Conservation (phyloP, 2,329 filamentous ascomycete genomes). For the Venturia carpophila region DNA sequence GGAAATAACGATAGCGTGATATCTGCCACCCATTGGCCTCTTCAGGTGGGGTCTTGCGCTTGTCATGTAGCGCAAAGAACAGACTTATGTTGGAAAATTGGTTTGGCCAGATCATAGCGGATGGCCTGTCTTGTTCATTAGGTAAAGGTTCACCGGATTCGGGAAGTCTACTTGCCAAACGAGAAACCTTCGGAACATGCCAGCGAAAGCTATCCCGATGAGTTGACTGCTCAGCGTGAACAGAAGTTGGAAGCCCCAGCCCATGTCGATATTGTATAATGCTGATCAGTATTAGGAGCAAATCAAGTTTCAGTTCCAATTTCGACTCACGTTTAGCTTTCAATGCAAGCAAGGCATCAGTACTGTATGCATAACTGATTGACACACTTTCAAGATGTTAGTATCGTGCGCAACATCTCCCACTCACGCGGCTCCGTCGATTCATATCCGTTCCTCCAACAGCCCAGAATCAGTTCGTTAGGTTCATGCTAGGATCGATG, state of each 20-base stretch:
- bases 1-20: constrained; percentile 58
- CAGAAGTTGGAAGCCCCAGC: constrained; percentile 41
- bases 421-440: neutral
- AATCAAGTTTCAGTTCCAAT: neutral
- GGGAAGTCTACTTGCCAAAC: constrained; percentile 42
- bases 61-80: constrained; percentile 61
- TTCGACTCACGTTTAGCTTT: constrained; percentile 34
- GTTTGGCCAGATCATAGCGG: constrained; percentile 67
- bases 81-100: constrained; percentile 59
- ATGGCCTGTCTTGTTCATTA: constrained; percentile 33
- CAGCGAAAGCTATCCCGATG: constrained; percentile 32
- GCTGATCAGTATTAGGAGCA: constrained; percentile 31
- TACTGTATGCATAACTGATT: constrained; percentile 44
- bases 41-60: constrained; percentile 45
- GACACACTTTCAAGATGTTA: constrained; percentile 52
- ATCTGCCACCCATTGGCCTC: constrained; percentile 57
- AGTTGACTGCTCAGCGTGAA: constrained; percentile 62
- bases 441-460: too few relatives aligned
- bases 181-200: constrained; percentile 26
- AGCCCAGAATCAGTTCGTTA: too few relatives aligned
- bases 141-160: neutral
- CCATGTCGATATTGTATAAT: constrained; percentile 57
- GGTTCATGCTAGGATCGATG: too few relatives aligned
- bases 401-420: neutral
- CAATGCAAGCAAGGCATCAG: constrained; percentile 14